Evolutionary conservation across 2,329 filamentous ascomycete species (phyloP).

Genomic region (Stemphylium lycopersici): DNA sequence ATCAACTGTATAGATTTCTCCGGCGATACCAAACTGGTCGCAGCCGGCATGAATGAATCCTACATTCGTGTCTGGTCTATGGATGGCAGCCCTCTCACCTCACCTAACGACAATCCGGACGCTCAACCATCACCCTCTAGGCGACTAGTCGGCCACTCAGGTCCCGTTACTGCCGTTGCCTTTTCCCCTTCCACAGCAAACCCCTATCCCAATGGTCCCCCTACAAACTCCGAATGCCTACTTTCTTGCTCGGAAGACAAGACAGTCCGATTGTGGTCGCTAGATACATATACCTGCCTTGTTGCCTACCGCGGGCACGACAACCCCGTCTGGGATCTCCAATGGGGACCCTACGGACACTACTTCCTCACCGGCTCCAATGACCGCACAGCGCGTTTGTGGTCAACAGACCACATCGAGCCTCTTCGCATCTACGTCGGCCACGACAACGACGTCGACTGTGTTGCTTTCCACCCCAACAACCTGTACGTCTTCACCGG

Average conservation of each 20-base stretch:
- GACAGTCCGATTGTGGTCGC: slow-evolving; percentile 88
- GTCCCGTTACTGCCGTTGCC: slow-evolving; percentile 84
- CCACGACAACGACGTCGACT: slow-evolving; percentile 91
- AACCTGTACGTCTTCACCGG: slow-evolving; percentile 92
- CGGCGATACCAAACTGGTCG: slow-evolving; percentile 84
- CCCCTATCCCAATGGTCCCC: slow-evolving; percentile 55
- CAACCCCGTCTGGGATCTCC: slow-evolving; percentile 84
- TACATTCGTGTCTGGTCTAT: slow-evolving; percentile 95
- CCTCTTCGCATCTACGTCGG: slow-evolving; percentile 87
- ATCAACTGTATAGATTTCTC: slow-evolving; percentile 96
- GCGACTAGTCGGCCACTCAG: slow-evolving; percentile 83
- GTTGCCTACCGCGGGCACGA: slow-evolving; percentile 94
- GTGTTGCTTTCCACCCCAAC: slow-evolving; percentile 93
- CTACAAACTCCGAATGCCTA: slow-evolving; percentile 73
- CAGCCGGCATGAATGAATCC: slow-evolving; percentile 88
- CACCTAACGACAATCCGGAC: slow-evolving; percentile 60
- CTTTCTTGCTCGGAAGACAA: slow-evolving; percentile 88
- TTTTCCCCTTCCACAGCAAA: slow-evolving; percentile 76
- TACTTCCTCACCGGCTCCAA: slow-evolving; percentile 90
- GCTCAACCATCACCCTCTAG: slow-evolving; percentile 72
- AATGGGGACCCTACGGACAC: slow-evolving; percentile 91
- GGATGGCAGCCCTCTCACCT: slow-evolving; percentile 80
- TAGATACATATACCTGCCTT: slow-evolving; percentile 89
- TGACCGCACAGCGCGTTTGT: slow-evolving; percentile 88
- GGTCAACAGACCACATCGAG: slow-evolving; percentile 91